Conservation (phyloP, 352 stramenopile genomes). For the Phytophthora lateralis region DNA sequence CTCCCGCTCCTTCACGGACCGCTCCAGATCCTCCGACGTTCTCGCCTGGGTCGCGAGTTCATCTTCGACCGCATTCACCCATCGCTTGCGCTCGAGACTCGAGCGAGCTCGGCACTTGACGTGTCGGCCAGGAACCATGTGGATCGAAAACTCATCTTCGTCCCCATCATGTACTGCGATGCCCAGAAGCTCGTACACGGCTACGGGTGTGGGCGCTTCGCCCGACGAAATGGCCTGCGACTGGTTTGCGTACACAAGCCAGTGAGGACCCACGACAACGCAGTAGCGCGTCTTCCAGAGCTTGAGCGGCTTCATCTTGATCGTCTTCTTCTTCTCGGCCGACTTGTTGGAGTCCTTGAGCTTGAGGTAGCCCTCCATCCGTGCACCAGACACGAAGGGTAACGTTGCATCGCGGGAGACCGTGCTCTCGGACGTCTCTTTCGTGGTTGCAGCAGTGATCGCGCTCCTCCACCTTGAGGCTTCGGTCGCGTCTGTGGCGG, state of each 20-base stretch:
- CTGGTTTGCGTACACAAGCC: constrained; percentile 75
- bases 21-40: constrained; percentile 41
- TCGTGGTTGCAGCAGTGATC: constrained; percentile 35
- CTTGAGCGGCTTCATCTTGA: constrained; percentile 39
- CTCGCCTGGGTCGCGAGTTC: constrained; percentile 36
- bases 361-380: constrained; percentile 79
- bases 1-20: constrained; percentile 43
- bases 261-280: constrained; percentile 71
- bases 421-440: constrained; percentile 17
- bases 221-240: constrained; percentile 44
- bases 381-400: constrained; percentile 57
- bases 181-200: constrained; percentile 60
- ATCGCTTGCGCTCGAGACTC: constrained; percentile 70
- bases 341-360: constrained; percentile 34
- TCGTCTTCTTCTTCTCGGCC: constrained; percentile 25
- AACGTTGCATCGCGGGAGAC: constrained; percentile 53
- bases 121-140: constrained; percentile 31
- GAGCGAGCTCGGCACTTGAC: constrained; percentile 65
- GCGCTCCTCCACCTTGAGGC: constrained; percentile 44
- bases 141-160: constrained; percentile 29
- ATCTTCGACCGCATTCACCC: constrained; percentile 72
- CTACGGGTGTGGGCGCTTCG: constrained; percentile 36
- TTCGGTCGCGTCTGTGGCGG: constrained; percentile 37
- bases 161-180: constrained; percentile 31
- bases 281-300: constrained; percentile 70